Evolutionary conservation across 2,329 filamentous ascomycete species (phyloP), one percentile per base, ranked within the genome.

Genomic region (Mariannaea sp.): DNA sequence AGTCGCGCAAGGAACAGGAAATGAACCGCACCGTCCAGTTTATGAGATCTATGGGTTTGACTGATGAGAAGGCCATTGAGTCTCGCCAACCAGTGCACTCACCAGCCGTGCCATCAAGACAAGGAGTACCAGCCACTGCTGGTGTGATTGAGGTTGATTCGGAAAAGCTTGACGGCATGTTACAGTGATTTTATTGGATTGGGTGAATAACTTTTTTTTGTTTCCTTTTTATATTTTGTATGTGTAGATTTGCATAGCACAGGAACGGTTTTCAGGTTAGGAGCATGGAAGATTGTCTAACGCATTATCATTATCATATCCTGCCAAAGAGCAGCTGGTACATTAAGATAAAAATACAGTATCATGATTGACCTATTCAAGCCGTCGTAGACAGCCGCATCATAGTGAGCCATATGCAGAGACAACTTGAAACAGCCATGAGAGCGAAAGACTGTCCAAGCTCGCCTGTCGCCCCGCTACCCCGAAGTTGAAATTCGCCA

Each of bases 21-120:
- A 77, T 58, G 86, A 86, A 69, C 80, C 80, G 87, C 27, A 78
- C 75, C 2, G 64, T 78, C 6, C 55, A 56, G 1, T 79, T 77
- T 64, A 69, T 79, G 46, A 66, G 68, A 35, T 77, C 74, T 8
- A 79, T 79, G 77, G 77, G 77, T 10, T 61, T 79, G 22, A 53
- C 56, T 5, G 56, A 67, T n/a, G 61, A 64, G n/a, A 62, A 63
- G 41, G 27, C 61, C n/a, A 19, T 26, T 2, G 53, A 62, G 0
- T 59, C 58, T 4, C 59, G 60, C 9, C 58, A 64, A 3, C 55
- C 68, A 24, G 41, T 43, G 14, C 20, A 41, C 10, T 27, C 41
- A 27, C 16, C 29, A 5, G 22, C 7, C 7, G 38, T 19, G 24
- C 26, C 40, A 13, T 22, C 16, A 2, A 36, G 32, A 14, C 29